Evolutionary conservation across 2,329 filamentous ascomycete genomes (phyloP).

Genomic region (Botryotinia narcissicola): DNA sequence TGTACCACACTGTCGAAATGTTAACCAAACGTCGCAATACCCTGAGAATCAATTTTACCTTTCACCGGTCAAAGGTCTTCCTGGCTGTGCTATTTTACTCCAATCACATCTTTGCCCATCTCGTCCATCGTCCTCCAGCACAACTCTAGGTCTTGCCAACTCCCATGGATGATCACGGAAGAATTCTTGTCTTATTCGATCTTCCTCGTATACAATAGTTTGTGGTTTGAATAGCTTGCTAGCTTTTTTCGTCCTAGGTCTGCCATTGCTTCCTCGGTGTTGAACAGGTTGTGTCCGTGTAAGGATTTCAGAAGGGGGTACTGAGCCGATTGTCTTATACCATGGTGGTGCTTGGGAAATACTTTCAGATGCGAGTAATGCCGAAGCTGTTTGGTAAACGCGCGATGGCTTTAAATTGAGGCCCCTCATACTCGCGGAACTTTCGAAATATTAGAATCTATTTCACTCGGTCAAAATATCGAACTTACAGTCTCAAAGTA

Average conservation of each 20-base stretch:
- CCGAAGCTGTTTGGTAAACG: slow-evolving; percentile 48
- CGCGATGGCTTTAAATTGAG: slow-evolving; percentile 43
- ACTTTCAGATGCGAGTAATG: slow-evolving; percentile 45
- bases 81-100: slow-evolving; percentile 72
- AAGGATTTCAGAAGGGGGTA: slow-evolving; percentile 57
- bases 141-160: slow-evolving; percentile 78
- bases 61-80: slow-evolving; percentile 78
- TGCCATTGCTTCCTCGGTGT: slow-evolving; percentile 40
- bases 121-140: slow-evolving; percentile 82
- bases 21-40: not conserved
- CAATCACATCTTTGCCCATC: slow-evolving; percentile 77
- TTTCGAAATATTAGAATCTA: not conserved
- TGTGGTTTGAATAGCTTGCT: slow-evolving; percentile 80
- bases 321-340: slow-evolving; percentile 37
- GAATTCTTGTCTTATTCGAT: slow-evolving; percentile 75
- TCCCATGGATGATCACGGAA: slow-evolving; percentile 98
- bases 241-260: slow-evolving; percentile 53
- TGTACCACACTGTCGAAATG: slow-evolving; percentile 72
- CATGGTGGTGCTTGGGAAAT: slow-evolving; percentile 40
- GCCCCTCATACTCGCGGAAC: slow-evolving; percentile 32
- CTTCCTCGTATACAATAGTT: slow-evolving; percentile 76
- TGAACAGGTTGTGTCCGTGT: slow-evolving; percentile 52
- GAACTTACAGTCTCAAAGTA: slow-evolving; percentile 8
- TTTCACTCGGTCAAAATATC: not conserved
- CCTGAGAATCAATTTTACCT: slow-evolving; percentile 52